Percentiles rank a stretch among this genome's conserved stretches.
phyloP scores from a whole-genome alignment of 2,329 filamentous ascomycete species.

The Fusarium lyarnte region DNA sequence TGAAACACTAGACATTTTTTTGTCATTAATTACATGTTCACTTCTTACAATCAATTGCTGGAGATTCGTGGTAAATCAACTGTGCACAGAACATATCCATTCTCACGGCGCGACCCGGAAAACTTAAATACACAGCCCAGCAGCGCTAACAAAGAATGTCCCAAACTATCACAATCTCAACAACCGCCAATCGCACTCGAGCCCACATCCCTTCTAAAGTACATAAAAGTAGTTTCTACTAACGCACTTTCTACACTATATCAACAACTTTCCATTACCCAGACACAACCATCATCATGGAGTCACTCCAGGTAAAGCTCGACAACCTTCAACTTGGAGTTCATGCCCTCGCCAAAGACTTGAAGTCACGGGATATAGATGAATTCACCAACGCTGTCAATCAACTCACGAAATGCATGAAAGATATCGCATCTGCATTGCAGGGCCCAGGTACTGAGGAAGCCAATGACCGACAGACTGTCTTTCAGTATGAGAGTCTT shows the following conservation, averaged over 20 bases:
- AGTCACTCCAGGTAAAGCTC: accelerated
- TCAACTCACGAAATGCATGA: neutral
- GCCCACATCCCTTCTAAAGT: too few relatives aligned
- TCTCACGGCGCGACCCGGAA: accelerated
- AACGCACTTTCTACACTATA: neutral
- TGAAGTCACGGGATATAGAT: accelerated
- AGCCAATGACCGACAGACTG: accelerated
- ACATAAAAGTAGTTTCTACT: too few relatives aligned
- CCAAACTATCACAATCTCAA: too few relatives aligned
- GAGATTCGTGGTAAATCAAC: too few relatives aligned
- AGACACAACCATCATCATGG: neutral
- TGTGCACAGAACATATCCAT: too few relatives aligned
- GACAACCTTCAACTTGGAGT: accelerated
- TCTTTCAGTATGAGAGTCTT: too few relatives aligned
- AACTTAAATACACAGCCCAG: too few relatives aligned
- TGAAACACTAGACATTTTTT: too few relatives aligned
- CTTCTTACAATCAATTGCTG: too few relatives aligned
- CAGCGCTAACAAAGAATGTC: too few relatives aligned
- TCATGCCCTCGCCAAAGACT: neutral
- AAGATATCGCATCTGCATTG: neutral
- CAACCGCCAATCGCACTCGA: too few relatives aligned
- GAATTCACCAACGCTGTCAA: accelerated
- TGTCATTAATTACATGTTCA: too few relatives aligned
- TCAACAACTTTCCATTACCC: accelerated
- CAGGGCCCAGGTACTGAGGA: accelerated